Evolutionary conservation across 2,329 filamentous ascomycete genomes (phyloP).

Genomic region (Ophiostoma ips): DNA sequence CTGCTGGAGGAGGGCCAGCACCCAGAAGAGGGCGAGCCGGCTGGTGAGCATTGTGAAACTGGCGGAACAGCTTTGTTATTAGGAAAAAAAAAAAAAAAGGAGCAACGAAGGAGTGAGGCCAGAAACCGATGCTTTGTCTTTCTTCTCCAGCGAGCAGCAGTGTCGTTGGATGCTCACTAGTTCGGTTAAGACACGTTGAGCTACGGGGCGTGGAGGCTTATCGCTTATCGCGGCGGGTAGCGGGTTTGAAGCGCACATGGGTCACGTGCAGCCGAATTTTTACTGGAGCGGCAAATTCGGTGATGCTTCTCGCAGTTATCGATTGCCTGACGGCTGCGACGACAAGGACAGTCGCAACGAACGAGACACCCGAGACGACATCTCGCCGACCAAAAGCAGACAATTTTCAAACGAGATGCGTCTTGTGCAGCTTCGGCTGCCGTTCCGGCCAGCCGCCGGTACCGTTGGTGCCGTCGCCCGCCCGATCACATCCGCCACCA

Average conservation of each 20-base stretch:
- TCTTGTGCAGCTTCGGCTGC: constrained; percentile 33
- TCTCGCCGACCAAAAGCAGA: neutral
- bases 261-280: constrained; percentile 3
- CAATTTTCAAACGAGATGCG: constrained; percentile 25
- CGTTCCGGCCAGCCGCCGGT: constrained; percentile 26
- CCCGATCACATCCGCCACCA: neutral
- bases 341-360: neutral
- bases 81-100: neutral
- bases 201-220: neutral
- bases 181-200: neutral
- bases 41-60: constrained; percentile 9
- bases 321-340: neutral
- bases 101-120: neutral
- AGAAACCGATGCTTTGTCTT: too few relatives aligned
- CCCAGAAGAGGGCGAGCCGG: constrained; percentile 22
- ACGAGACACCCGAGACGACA: neutral
- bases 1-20: constrained; percentile 47
- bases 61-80: neutral
- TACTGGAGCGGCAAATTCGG: neutral
- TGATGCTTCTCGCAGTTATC: neutral
- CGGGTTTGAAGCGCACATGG: neutral
- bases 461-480: neutral
- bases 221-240: neutral
- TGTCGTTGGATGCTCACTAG: neutral
- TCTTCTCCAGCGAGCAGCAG: neutral